A percentile compares a stretch with the other conserved stretches of the same genome.
Evolutionary conservation across 2,329 filamentous ascomycete genomes (phyloP).

Genomic region (Trichoderma sp.): DNA sequence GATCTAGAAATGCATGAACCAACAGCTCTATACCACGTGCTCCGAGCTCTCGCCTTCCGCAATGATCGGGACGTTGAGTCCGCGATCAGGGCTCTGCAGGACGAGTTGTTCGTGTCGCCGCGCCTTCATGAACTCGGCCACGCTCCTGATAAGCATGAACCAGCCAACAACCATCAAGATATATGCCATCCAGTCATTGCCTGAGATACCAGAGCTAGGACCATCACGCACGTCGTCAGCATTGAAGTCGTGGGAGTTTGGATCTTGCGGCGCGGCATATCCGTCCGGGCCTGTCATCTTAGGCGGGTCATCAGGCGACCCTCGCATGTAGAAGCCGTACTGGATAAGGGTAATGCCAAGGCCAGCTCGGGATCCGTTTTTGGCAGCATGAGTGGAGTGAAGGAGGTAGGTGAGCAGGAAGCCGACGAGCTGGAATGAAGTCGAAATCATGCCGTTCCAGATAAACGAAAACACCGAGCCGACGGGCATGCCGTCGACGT

Average conservation of each 20-base stretch:
- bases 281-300: slow-evolving; percentile 52
- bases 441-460: slow-evolving; percentile 95
- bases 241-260: slow-evolving; percentile 87
- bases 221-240: slow-evolving; percentile 61
- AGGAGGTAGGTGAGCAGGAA: slow-evolving; percentile 97
- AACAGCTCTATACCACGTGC: slow-evolving; percentile 60
- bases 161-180: slow-evolving; percentile 94
- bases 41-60: slow-evolving; percentile 80
- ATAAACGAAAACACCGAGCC: slow-evolving; percentile 83
- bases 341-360: slow-evolving; percentile 94
- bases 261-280: slow-evolving; percentile 73
- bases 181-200: slow-evolving; percentile 87
- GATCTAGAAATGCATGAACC: slow-evolving; percentile 1
- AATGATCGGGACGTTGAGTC: slow-evolving; percentile 79
- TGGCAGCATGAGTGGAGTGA: slow-evolving; percentile 96
- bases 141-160: slow-evolving; percentile 94
- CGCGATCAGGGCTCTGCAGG: slow-evolving; percentile 86
- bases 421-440: slow-evolving; percentile 94
- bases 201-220: slow-evolving; percentile 56
- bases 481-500: slow-evolving; percentile 92
- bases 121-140: slow-evolving; percentile 85
- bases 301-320: slow-evolving; percentile 46
- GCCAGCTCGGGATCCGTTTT: slow-evolving; percentile 92
- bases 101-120: slow-evolving; percentile 90
- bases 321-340: slow-evolving; percentile 95